Percentiles rank a stretch among this genome's conserved stretches.
Conservation (phyloP, 1,284 basidiomycete species). For the Anthracocystis walkeri region DNA sequence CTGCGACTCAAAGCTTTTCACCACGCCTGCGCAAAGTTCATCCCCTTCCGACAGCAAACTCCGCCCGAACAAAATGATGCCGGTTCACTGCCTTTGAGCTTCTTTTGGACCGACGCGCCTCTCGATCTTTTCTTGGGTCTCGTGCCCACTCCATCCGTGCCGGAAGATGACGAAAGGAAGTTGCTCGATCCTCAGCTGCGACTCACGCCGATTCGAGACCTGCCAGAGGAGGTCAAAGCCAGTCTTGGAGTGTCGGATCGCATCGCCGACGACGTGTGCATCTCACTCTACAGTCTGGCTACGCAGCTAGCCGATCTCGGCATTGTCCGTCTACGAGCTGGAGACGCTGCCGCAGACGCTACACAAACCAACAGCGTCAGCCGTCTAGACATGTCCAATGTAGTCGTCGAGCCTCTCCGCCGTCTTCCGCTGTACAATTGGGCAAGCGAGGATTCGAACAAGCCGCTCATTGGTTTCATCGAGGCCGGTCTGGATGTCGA, state of each 20-base stretch:
- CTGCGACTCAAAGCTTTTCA: conserved; percentile 54
- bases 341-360: background rate
- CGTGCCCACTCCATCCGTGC: conserved; percentile 13
- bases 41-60: conserved; percentile 4
- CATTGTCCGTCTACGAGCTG: conserved; percentile 13
- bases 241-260: conserved; percentile 24
- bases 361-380: background rate
- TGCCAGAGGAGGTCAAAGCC: conserved; percentile 26
- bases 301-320: conserved; percentile 32
- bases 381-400: background rate
- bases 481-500: conserved; percentile 25
- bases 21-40: conserved; percentile 28
- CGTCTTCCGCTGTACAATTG: conserved; percentile 39
- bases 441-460: conserved; percentile 13
- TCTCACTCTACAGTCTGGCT: conserved; percentile 43
- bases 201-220: conserved; percentile 17
- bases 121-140: conserved; percentile 48
- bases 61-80: background rate
- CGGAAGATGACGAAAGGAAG: conserved; percentile 22
- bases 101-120: conserved; percentile 55
- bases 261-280: conserved; percentile 12
- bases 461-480: conserved; percentile 24
- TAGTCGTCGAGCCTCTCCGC: conserved; percentile 17
- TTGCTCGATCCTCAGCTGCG: conserved; percentile 21
- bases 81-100: conserved; percentile 34